Conservation (phyloP, 805 yeast genomes). For the Pichia eremophila region DNA sequence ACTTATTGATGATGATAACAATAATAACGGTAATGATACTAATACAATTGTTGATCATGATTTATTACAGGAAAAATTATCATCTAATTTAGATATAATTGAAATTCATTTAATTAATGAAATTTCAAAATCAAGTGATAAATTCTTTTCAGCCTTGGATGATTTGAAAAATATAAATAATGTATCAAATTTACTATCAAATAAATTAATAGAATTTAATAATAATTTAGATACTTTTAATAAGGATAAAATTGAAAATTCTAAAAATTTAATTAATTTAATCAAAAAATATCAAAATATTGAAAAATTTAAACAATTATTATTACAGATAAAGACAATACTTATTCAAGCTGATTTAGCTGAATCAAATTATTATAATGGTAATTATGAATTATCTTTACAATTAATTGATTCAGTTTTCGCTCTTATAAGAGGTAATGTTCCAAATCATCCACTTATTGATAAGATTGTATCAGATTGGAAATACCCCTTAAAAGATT, state of each 20-base stretch:
- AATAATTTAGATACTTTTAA: conserved; percentile 38
- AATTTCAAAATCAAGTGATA: conserved; percentile 73
- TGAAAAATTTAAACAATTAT: conserved; percentile 50
- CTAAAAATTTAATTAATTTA: conserved; percentile 40
- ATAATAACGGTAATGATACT: conserved; percentile 17
- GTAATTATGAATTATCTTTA: conserved; percentile 45
- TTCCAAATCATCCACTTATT: conserved; percentile 20
- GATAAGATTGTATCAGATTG: conserved; percentile 28
- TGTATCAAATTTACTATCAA: conserved; percentile 43
- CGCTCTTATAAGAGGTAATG: conserved; percentile 46
- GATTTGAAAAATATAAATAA: conserved; percentile 59
- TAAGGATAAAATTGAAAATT: conserved; percentile 38
- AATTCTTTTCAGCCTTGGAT: conserved; percentile 76
- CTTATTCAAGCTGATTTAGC: conserved; percentile 40
- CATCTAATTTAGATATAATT: conserved; percentile 75
- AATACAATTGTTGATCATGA: conserved; percentile 30
- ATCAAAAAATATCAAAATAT: conserved; percentile 49
- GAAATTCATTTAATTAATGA: conserved; percentile 75
- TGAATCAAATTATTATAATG: conserved; percentile 34
- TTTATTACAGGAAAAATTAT: conserved; percentile 63
- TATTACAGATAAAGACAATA: conserved; percentile 43
- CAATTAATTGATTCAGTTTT: conserved; percentile 51
- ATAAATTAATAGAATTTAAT: conserved; percentile 37
- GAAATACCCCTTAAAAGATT: conserved; percentile 35
- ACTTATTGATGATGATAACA: conserved; percentile 23